These are phyloP conservation scores for Allium cepa DNA, from an alignment of 106 monocot species.

Conservation along the genomic window DNA sequence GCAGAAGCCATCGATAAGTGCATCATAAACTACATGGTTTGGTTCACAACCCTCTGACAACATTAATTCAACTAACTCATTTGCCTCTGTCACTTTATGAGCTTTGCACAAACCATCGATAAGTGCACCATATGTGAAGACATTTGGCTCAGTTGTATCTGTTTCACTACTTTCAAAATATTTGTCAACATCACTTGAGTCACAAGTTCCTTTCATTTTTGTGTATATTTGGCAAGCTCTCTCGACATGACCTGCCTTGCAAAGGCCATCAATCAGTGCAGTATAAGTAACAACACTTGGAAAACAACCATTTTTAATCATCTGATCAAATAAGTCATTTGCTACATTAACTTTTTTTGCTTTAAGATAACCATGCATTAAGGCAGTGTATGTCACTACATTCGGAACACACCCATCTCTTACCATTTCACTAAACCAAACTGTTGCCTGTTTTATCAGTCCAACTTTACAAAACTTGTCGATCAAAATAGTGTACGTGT, in stretches of 20 bases:
- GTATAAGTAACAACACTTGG: slow-evolving; percentile 84
- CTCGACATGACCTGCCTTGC: slow-evolving; percentile 70
- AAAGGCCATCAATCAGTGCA: slow-evolving; percentile 90
- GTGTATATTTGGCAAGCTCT: slow-evolving; percentile 69
- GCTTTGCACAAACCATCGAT: slow-evolving; percentile 96
- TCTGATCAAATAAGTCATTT: slow-evolving; percentile 64
- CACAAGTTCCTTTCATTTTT: slow-evolving; percentile 63
- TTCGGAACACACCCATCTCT: slow-evolving; percentile 69
- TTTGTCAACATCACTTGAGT: slow-evolving; percentile 27
- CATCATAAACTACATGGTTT: slow-evolving; percentile 89
- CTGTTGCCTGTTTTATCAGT: slow-evolving; percentile 66
- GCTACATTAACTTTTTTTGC: slow-evolving; percentile 43
- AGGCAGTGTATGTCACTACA: slow-evolving; percentile 85
- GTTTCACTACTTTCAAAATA: slow-evolving; percentile 34
- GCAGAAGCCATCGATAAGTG: slow-evolving; percentile 92
- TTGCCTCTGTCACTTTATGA: slow-evolving; percentile 72
- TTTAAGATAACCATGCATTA: slow-evolving; percentile 92
- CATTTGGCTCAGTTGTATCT: slow-evolving; percentile 53
- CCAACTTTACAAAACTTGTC: slow-evolving; percentile 92
- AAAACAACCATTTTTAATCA: slow-evolving; percentile 52
- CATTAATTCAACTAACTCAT: slow-evolving; percentile 68
- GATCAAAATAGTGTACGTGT: slow-evolving; percentile 84
- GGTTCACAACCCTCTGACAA: slow-evolving; percentile 60
- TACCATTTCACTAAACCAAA: slow-evolving; percentile 87
- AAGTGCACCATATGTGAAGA: slow-evolving; percentile 91